Evolutionary conservation across 768 basidiomycete species (phyloP).

Genomic region (Pluteus cervinus): DNA sequence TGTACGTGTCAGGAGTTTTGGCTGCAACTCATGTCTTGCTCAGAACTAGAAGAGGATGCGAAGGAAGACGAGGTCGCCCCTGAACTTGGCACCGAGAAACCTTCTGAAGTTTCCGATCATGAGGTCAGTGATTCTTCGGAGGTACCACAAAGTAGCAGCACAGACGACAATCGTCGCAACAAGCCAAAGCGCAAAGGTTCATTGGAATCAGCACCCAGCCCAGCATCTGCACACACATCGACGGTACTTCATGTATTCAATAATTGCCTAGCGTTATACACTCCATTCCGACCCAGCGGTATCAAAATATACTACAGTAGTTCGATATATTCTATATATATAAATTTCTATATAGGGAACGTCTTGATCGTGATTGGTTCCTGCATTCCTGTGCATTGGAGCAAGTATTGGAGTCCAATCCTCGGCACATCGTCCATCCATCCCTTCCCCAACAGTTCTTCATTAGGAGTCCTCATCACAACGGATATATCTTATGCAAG

Average conservation of each 20-base stretch:
- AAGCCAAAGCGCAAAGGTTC: neutral
- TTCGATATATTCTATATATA: no score
- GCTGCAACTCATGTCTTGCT: constrained; percentile 7
- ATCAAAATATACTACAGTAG: constrained; percentile 5
- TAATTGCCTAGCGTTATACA: constrained; percentile 4
- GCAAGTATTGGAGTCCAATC: no score
- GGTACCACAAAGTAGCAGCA: no score
- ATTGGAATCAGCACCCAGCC: neutral
- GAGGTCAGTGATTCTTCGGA: neutral
- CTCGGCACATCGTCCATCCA: no score
- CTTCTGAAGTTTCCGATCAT: neutral
- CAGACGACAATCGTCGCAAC: no score
- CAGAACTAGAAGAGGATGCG: constrained; percentile 68
- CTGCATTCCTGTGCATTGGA: no score
- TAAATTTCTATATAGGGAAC: no score
- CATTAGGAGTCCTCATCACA: no score
- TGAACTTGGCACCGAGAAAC: constrained; percentile 10
- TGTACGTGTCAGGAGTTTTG: constrained; percentile 23
- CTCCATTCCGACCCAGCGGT: constrained; percentile 7
- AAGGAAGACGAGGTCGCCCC: constrained; percentile 37
- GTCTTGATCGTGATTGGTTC: no score
- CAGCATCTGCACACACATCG: constrained; percentile 1
- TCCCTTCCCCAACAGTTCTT: no score
- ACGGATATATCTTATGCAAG: no score
- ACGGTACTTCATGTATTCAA: constrained; percentile 1